These are phyloP conservation scores for Corynespora cassiicola DNA, from an alignment of 2,329 filamentous ascomycete genomes.

Conservation along the genomic window DNA sequence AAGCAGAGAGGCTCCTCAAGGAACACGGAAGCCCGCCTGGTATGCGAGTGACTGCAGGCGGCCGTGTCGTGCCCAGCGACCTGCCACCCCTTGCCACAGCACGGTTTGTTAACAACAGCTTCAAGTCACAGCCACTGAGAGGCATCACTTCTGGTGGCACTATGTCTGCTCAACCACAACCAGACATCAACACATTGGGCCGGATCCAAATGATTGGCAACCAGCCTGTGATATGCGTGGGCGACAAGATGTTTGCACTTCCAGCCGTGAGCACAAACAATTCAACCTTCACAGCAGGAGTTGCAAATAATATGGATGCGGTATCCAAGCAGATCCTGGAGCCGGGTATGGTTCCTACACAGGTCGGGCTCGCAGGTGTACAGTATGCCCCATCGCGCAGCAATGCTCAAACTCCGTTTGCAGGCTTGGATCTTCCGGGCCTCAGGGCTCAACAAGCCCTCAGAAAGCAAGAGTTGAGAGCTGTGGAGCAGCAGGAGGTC, in stretches of 20 bases:
- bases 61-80: conserved; percentile 59
- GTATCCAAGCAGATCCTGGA: conserved; percentile 24
- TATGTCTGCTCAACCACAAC: conserved; percentile 30
- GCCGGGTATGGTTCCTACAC: conserved; percentile 15
- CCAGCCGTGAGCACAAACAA: conserved; percentile 28
- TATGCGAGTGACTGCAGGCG: conserved; percentile 59
- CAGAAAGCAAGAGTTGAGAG: conserved; percentile 42
- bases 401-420: conserved; percentile 27
- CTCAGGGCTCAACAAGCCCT: conserved; percentile 35
- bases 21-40: conserved; percentile 59
- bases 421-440: conserved; percentile 29
- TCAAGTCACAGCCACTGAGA: conserved; percentile 31
- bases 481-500: conserved; percentile 44
- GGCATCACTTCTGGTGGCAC: conserved; percentile 23
- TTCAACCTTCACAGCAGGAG: conserved; percentile 15
- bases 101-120: conserved; percentile 37
- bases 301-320: conserved; percentile 17
- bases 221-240: conserved; percentile 39
- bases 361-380: conserved; percentile 15
- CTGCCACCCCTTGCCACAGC: conserved; percentile 38
- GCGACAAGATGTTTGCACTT: conserved; percentile 39
- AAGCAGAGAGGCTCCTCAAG: conserved; percentile 57
- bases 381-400: conserved; percentile 19
- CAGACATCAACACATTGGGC: conserved; percentile 25
- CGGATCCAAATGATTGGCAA: conserved; percentile 37